phyloP scores from a whole-genome alignment of 1,284 basidiomycete species.

The Austroboletus rostrupii region DNA sequence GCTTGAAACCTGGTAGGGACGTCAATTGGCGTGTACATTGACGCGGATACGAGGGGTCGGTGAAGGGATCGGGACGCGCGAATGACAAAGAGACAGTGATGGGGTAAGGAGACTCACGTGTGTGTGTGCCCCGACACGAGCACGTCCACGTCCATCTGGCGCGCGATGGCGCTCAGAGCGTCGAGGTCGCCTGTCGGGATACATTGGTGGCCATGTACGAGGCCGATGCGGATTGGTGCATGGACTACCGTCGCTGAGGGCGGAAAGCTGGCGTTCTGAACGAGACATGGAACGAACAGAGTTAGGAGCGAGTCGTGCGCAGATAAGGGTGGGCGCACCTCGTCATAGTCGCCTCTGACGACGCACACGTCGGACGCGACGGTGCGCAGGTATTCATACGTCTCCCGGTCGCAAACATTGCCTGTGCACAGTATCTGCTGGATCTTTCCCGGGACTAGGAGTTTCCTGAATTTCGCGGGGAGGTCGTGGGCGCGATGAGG shows the following conservation, averaged over 20 bases:
- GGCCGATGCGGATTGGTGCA: slow-evolving; percentile 86
- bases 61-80: no score
- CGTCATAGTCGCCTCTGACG: slow-evolving; percentile 94
- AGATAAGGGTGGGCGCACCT: slow-evolving; percentile 47
- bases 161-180: slow-evolving; percentile 80
- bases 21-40: background rate
- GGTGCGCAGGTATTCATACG: slow-evolving; percentile 95
- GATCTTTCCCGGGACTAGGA: slow-evolving; percentile 95
- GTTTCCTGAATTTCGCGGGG: slow-evolving; percentile 95
- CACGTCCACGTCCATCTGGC: slow-evolving; percentile 97
- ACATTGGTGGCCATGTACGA: slow-evolving; percentile 93
- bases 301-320: background rate
- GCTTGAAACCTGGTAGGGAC: slow-evolving; percentile 75
- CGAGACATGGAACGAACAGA: slow-evolving; percentile 7
- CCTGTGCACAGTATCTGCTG: slow-evolving; percentile 98
- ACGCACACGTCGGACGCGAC: slow-evolving; percentile 93
- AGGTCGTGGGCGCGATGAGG: slow-evolving; percentile 87
- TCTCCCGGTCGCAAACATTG: slow-evolving; percentile 96
- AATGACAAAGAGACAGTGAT: background rate
- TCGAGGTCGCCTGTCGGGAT: slow-evolving; percentile 91
- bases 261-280: slow-evolving; percentile 69
- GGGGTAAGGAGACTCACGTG: slow-evolving; percentile 53
- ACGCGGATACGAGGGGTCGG: background rate
- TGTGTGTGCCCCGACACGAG: slow-evolving; percentile 93
- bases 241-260: slow-evolving; percentile 82